Conservation (phyloP, 495 filamentous ascomycete species). For the Daldinia vernicosa region DNA sequence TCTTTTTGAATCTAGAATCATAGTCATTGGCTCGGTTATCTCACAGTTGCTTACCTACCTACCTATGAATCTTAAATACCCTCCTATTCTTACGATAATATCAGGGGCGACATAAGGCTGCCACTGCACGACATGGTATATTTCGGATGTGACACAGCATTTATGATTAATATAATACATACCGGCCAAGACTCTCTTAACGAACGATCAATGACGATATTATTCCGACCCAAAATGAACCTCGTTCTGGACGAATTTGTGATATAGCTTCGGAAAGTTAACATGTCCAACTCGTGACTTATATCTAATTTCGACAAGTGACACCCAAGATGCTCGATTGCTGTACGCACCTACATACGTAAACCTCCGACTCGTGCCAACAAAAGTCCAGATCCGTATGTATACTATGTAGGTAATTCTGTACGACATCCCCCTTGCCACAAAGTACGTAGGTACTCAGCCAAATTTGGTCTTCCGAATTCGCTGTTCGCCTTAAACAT, state of each 20-base stretch:
- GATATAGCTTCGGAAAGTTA: not conserved
- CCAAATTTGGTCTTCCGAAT: conserved; percentile 12
- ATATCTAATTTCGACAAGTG: not conserved
- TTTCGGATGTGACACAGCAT: not conserved
- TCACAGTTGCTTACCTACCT: not conserved
- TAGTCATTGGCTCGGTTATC: no score
- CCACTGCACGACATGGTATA: not conserved
- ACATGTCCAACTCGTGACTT: not conserved
- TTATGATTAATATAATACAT: not conserved
- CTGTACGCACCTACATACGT: not conserved
- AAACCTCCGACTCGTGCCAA: not conserved
- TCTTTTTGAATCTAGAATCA: not conserved
- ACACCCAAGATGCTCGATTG: not conserved
- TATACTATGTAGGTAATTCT: not conserved
- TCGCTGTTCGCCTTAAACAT: conserved; percentile 9
- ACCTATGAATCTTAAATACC: not conserved
- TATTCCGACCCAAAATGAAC: not conserved
- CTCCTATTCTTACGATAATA: not conserved
- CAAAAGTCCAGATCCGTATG: not conserved
- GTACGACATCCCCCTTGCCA: not conserved
- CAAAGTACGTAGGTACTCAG: not conserved
- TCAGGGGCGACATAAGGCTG: not conserved
- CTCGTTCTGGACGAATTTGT: not conserved
- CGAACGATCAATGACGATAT: not conserved
- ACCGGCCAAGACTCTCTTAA: not conserved